phyloP scores from a whole-genome alignment of 2,329 filamentous ascomycete species.

The Talaromyces sp. region DNA sequence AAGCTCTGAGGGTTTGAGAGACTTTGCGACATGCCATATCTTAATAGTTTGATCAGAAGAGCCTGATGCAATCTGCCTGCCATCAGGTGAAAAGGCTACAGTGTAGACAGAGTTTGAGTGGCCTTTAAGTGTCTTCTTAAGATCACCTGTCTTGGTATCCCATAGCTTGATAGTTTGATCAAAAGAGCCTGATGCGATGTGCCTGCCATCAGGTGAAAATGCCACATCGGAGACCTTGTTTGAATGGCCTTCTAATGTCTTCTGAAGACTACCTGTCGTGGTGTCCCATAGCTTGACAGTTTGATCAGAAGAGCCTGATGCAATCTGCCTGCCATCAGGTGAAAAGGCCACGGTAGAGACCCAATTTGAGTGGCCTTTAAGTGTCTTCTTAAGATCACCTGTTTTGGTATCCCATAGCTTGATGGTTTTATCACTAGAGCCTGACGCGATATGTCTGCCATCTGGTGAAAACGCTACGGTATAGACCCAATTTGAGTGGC shows the following conservation, averaged over 20 bases:
- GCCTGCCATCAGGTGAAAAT: background rate
- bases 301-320: background rate
- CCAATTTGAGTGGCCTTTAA: background rate
- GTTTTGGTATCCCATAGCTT: background rate
- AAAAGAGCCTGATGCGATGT: background rate
- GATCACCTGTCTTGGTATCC: conserved; percentile 3
- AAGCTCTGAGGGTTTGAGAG: background rate
- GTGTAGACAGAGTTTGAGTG: background rate
- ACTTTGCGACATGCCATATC: no score
- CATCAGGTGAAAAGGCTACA: background rate
- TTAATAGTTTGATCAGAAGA: conserved; percentile 3
- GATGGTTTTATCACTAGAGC: background rate
- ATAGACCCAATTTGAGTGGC: background rate
- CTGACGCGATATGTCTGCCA: background rate
- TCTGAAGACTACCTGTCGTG: background rate
- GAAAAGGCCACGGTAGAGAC: background rate
- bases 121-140: background rate
- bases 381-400: background rate
- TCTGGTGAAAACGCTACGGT: background rate
- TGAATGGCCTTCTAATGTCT: background rate
- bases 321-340: background rate
- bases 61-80: no score
- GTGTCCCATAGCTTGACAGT: background rate
- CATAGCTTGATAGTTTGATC: conserved; percentile 9
- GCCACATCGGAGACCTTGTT: background rate